phyloP scores from a whole-genome alignment of 106 monocot genomes.

The Dendrobium catenatum region DNA sequence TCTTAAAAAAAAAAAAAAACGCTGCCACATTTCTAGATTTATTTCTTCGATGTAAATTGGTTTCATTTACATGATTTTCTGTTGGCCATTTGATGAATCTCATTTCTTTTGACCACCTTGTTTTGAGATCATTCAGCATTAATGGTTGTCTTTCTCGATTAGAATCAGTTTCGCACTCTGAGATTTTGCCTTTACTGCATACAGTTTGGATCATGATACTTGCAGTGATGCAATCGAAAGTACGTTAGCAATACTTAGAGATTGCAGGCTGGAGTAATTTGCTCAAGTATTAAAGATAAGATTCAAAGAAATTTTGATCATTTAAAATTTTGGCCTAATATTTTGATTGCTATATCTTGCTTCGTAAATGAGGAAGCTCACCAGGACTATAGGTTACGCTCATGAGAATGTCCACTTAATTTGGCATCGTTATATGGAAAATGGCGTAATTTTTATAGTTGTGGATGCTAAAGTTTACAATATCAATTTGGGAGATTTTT shows the following conservation, averaged over 20 bases:
- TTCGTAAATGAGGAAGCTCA: neutral
- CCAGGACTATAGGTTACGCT: neutral
- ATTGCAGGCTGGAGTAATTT: neutral
- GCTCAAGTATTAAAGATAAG: neutral
- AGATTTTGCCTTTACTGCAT: neutral
- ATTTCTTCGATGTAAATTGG: neutral
- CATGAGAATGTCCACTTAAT: too few relatives aligned
- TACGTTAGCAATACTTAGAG: neutral
- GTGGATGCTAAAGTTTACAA: too few relatives aligned
- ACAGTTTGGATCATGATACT: neutral
- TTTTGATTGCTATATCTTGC: neutral
- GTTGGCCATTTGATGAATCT: neutral
- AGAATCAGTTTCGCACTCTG: neutral
- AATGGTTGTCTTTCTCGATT: neutral
- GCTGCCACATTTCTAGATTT: neutral
- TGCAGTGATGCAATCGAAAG: neutral
- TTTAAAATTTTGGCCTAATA: neutral
- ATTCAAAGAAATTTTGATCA: neutral
- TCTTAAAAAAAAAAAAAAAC: too few relatives aligned
- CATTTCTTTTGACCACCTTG: neutral
- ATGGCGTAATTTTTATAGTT: neutral
- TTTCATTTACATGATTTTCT: neutral
- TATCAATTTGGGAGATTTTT: too few relatives aligned
- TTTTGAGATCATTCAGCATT: neutral
- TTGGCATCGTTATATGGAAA: neutral